A percentile compares a stretch with the other conserved stretches of the same genome.
Conservation (phyloP, 2,329 filamentous ascomycete genomes). For the Xylariaceae sp. region DNA sequence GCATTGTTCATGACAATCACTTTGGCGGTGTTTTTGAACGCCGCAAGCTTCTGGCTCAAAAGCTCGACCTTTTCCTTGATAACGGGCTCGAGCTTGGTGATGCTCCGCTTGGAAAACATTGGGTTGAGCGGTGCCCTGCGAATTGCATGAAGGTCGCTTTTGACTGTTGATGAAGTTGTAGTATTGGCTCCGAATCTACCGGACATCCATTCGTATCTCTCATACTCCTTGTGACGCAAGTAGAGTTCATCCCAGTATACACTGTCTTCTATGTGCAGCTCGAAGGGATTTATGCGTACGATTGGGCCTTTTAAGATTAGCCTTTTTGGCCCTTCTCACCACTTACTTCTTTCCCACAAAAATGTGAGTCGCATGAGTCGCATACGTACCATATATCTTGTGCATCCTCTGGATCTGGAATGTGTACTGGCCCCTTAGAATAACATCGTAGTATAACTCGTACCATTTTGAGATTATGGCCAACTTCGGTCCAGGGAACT, state of each 20-base stretch:
- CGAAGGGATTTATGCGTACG: constrained; percentile 8
- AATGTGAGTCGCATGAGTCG: neutral
- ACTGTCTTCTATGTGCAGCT: constrained; percentile 6
- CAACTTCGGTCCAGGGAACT: neutral
- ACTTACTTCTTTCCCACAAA: neutral
- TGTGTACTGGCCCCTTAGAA: neutral
- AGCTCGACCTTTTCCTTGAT: constrained; percentile 9
- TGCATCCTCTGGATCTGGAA: constrained; percentile 6
- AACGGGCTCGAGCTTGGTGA: constrained; percentile 7
- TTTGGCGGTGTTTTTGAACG: neutral
- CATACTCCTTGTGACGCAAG: constrained; percentile 7
- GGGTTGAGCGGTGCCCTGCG: constrained; percentile 8
- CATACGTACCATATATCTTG: constrained; percentile 6
- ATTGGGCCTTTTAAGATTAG: constrained; percentile 1
- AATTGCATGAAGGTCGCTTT: constrained; percentile 6
- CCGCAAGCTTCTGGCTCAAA: constrained; percentile 4
- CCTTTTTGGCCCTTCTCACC: too few species aligned
- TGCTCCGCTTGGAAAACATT: constrained; percentile 8
- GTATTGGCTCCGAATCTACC: constrained; percentile 8
- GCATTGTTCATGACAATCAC: constrained; percentile 2
- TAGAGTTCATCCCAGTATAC: constrained; percentile 8
- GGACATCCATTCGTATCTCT: constrained; percentile 9
- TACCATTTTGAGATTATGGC: neutral
- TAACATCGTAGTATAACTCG: neutral
- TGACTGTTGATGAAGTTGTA: constrained; percentile 7